Evolutionary conservation across 108 stramenopile species (phyloP).

Genomic region (Hondaea fermentalgiana): DNA sequence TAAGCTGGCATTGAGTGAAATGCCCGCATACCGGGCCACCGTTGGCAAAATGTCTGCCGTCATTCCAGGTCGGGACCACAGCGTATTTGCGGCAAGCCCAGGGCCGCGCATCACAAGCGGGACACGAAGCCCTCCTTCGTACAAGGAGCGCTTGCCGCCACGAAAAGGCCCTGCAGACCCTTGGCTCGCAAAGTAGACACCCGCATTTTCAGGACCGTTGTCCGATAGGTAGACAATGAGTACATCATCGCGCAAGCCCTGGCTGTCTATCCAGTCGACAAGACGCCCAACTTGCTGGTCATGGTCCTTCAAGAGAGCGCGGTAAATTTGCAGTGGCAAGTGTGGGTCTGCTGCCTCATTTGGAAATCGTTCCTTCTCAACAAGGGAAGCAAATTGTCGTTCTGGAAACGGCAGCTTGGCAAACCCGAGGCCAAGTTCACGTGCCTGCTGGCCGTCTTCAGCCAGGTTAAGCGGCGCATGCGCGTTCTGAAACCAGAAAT

Average conservation of each 20-base stretch:
- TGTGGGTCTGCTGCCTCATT: background rate
- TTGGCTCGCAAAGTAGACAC: background rate
- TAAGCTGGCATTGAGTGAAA: background rate
- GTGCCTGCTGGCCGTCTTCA: background rate
- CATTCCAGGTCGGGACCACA: background rate
- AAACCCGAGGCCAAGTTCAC: background rate
- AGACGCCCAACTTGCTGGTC: background rate
- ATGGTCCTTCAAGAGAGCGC: background rate
- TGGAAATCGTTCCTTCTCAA: background rate
- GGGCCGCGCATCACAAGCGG: background rate
- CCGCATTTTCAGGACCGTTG: background rate
- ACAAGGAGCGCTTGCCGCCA: background rate
- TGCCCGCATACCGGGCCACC: background rate
- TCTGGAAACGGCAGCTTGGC: background rate
- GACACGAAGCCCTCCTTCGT: background rate
- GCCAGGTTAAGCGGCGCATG: slow-evolving; percentile 4
- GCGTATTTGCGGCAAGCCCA: background rate
- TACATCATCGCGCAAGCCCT: background rate
- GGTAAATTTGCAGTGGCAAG: background rate
- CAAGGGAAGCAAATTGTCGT: background rate
- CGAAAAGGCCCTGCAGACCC: background rate
- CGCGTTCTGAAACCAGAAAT: background rate
- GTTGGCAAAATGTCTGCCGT: background rate
- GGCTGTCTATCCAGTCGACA: background rate
- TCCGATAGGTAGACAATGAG: slow-evolving; percentile 1